phyloP scores from a whole-genome alignment of 345 rosid species.

The Eutrema yunnanense region DNA sequence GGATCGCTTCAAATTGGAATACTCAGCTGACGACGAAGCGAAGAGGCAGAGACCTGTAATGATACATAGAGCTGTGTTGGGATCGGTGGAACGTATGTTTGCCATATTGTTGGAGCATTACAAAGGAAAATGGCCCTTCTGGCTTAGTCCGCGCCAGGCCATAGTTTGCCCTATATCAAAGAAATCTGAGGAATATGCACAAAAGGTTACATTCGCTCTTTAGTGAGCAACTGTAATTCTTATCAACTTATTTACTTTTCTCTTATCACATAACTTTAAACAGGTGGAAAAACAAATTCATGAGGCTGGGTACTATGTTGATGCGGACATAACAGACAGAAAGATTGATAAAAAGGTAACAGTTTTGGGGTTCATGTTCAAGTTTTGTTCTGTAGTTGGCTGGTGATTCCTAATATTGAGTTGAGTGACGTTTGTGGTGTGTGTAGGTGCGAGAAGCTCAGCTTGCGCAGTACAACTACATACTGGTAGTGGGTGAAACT shows the following conservation, averaged over 20 bases:
- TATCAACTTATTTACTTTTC: slow-evolving; percentile 14
- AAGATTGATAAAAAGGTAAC: slow-evolving; percentile 89
- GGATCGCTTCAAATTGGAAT: slow-evolving; percentile 64
- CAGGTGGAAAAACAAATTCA: slow-evolving; percentile 66
- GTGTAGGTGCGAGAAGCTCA: slow-evolving; percentile 92
- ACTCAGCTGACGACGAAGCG: slow-evolving; percentile 88
- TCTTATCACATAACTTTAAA: slow-evolving; percentile 3
- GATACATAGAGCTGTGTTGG: slow-evolving; percentile 93
- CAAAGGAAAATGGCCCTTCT: slow-evolving; percentile 99
- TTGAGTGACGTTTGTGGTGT: slow-evolving; percentile 16
- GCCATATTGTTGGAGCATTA: slow-evolving; percentile 90
- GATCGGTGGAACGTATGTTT: slow-evolving; percentile 96
- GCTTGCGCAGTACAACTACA: slow-evolving; percentile 85
- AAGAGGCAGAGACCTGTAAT: slow-evolving; percentile 78
- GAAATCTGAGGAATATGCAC: slow-evolving; percentile 71
- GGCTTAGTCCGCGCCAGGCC: slow-evolving; percentile 99
- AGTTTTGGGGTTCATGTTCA: neutral
- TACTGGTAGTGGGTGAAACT: slow-evolving; percentile 91
- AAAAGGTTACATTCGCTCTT: slow-evolving; percentile 37
- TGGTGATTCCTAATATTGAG: neutral
- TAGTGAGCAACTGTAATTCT: neutral
- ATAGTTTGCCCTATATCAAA: slow-evolving; percentile 94
- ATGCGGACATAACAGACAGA: slow-evolving; percentile 71
- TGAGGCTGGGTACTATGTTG: slow-evolving; percentile 70
- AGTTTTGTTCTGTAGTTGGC: neutral